Evolutionary conservation across 2,329 filamentous ascomycete species (phyloP), one percentile per base, ranked within the genome.

Genomic region (Aspergillus awamori): DNA sequence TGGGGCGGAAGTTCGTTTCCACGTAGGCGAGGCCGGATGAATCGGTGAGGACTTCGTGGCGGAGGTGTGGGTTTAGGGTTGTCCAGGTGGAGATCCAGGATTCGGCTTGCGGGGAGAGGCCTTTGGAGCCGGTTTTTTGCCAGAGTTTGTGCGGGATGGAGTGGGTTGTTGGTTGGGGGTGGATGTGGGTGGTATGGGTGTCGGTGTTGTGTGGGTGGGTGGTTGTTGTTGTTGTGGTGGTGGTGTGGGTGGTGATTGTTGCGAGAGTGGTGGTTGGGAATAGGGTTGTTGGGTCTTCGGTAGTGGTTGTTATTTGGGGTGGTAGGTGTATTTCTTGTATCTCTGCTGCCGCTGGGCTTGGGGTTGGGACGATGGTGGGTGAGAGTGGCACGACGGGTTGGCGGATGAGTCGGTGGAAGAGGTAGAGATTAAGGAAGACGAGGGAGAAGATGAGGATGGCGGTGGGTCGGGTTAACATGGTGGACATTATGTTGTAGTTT

Each of bases 11-110:
- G 8, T 72, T 60, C 1, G 70, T 69, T 6, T 64, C 65, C 1
- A 80, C 75, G 55, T 74, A 80, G 0, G 63, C 60, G 15, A 75
- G 70, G 28, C 66, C 65, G 41, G 63, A 60, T 5, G 61, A 65
- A 28, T 78, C 76, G 3, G 70, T 76, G 38, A 78, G 62, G 38
- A 76, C 67, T 22, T 73, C 70, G 11, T 69, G 67, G 41, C 67
- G 63, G 41, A 75, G 72, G n/a, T 39, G 28, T 8, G 74, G 72
- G 55, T 76, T 77, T 15, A 53, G 58, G 1, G 65, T 58, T 20
- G 69, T 67, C 68, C 75, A 78, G 20, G 61, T 57, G 8, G 58
- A 22, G 20, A 65, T 63, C n/a, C 53, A 57, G 13, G 28, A n/a
- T 22, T 54, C 53, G 38, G 53, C 33, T 10, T 53, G 13, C 3